Conservation (phyloP, 2,329 filamentous ascomycete species). For the Amauroascus verrucosus region DNA sequence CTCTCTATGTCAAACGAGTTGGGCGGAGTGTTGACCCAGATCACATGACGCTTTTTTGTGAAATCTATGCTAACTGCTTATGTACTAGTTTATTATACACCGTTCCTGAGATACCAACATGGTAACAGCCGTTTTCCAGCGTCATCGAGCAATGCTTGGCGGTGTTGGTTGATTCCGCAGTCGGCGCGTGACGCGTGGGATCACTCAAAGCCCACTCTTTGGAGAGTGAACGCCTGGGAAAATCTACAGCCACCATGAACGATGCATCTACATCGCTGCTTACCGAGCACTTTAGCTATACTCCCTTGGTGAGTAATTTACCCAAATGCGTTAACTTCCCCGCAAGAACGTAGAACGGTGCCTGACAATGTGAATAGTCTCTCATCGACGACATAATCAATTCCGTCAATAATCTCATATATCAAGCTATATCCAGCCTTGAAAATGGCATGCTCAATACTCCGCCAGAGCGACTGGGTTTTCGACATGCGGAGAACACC, state of each 20-base stretch:
- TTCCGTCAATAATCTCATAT: constrained; percentile 84
- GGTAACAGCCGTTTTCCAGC: no score
- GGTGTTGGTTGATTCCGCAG: constrained; percentile 5
- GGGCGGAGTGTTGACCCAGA: no score
- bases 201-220: background rate
- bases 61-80: no score
- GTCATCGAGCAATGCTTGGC: background rate
- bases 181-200: background rate
- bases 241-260: constrained; percentile 27
- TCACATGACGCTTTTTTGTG: no score
- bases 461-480: constrained; percentile 70
- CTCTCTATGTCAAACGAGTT: no score
- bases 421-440: constrained; percentile 77
- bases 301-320: constrained; percentile 61
- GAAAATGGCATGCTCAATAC: constrained; percentile 70
- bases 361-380: constrained; percentile 45
- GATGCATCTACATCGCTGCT: constrained; percentile 52
- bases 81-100: no score
- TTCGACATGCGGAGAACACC: constrained; percentile 44
- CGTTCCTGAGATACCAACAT: no score
- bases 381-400: constrained; percentile 98
- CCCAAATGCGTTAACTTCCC: constrained; percentile 1
- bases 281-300: constrained; percentile 92
- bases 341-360: background rate
- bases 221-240: background rate